These are phyloP conservation scores for Pueraria montana DNA, from an alignment of 306 rosid species.

Conservation along the genomic window DNA sequence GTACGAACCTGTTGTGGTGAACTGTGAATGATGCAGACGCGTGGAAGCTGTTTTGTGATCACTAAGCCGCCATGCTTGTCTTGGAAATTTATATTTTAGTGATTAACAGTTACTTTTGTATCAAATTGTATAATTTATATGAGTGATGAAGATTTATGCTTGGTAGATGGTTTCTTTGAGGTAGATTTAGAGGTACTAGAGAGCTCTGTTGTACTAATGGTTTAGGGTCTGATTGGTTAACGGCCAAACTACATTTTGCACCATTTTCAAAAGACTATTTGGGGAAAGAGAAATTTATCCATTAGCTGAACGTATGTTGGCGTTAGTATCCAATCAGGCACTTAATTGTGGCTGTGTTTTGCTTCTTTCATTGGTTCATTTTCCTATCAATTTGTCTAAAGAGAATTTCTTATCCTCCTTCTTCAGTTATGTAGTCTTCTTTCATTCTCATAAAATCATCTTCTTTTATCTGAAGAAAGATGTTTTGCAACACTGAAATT, in stretches of 20 bases:
- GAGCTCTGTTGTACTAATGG: constrained; percentile 5
- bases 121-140: not conserved
- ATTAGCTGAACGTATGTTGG: not conserved
- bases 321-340: not conserved
- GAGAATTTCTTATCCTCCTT: not conserved
- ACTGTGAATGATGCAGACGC: constrained; percentile 18
- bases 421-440: constrained; percentile 6
- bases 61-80: not conserved
- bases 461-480: constrained; percentile 16
- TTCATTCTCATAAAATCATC: not conserved
- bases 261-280: not conserved
- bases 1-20: not conserved
- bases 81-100: not conserved
- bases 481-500: constrained; percentile 13
- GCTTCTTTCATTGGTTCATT: not conserved
- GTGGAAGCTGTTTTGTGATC: constrained; percentile 18
- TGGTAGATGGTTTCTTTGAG: not conserved
- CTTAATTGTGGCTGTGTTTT: not conserved
- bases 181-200: constrained; percentile 17
- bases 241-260: not conserved
- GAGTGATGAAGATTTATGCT: not conserved
- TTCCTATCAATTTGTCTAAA: constrained; percentile 18
- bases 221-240: constrained; percentile 14
- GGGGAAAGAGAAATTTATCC: not conserved
- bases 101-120: not conserved